phyloP scores from a whole-genome alignment of 2,329 filamentous ascomycete species.

The Fusarium redolens region DNA sequence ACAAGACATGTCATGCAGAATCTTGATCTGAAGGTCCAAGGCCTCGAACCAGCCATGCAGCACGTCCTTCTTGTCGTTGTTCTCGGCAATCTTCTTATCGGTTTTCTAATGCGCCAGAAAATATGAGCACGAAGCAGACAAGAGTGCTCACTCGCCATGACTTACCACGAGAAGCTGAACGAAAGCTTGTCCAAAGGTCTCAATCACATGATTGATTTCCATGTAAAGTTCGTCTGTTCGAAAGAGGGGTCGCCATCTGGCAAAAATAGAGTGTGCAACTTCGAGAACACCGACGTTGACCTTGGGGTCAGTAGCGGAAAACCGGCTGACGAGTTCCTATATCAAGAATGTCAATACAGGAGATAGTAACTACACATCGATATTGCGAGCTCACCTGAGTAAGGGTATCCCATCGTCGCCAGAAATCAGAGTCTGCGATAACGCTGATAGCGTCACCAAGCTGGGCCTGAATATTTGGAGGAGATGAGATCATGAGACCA shows the following conservation, averaged over 20 bases:
- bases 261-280: constrained; percentile 98
- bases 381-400: constrained; percentile 70
- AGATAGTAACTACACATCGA: too few species aligned
- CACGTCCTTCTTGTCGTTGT: constrained; percentile 77
- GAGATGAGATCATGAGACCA: constrained; percentile 94
- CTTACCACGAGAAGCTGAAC: constrained; percentile 80
- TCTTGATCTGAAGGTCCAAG: constrained; percentile 87
- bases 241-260: constrained; percentile 93
- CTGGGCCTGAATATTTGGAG: constrained; percentile 88
- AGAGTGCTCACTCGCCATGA: not conserved
- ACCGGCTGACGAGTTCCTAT: constrained; percentile 86
- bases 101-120: constrained; percentile 61
- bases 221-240: constrained; percentile 91
- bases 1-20: constrained; percentile 96
- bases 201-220: constrained; percentile 95
- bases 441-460: constrained; percentile 96
- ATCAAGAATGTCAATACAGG: constrained; percentile 11
- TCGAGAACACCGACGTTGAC: constrained; percentile 95
- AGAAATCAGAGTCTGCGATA: constrained; percentile 98
- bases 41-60: constrained; percentile 85
- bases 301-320: constrained; percentile 83
- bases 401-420: constrained; percentile 94
- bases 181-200: constrained; percentile 86
- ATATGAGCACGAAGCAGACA: constrained; percentile 25
- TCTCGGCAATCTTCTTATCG: constrained; percentile 78